phyloP scores from a whole-genome alignment of 2,329 filamentous ascomycete species.

The Aspergillus floridensis region DNA sequence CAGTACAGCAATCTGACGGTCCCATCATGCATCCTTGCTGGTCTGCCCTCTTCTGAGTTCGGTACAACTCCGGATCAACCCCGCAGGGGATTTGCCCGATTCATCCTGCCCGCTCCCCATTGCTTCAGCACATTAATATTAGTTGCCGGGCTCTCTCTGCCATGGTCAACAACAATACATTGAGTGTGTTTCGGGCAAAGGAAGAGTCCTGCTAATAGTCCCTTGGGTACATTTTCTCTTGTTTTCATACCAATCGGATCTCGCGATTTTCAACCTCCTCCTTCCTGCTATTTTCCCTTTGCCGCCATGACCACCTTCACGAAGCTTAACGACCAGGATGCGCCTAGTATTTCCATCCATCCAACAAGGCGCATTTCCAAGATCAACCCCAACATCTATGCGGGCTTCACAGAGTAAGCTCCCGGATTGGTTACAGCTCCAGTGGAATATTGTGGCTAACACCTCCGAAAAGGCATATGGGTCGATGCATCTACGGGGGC shows the following conservation, averaged over 20 bases:
- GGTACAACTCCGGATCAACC: constrained; percentile 15
- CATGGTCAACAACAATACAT: constrained; percentile 5
- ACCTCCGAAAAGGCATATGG: constrained; percentile 66
- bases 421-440: neutral
- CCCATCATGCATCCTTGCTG: neutral
- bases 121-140: constrained; percentile 20
- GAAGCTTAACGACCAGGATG: constrained; percentile 59
- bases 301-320: constrained; percentile 69
- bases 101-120: constrained; percentile 11
- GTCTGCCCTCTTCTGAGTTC: constrained; percentile 1
- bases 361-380: constrained; percentile 64
- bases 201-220: neutral
- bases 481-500: constrained; percentile 81
- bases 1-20: neutral
- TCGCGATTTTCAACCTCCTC: neutral
- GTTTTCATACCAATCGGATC: constrained; percentile 9
- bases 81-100: constrained; percentile 36
- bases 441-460: constrained; percentile 12
- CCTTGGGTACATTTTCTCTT: constrained; percentile 3
- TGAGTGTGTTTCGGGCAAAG: constrained; percentile 2
- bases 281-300: neutral
- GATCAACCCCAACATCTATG: constrained; percentile 79
- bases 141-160: constrained; percentile 10
- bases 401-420: constrained; percentile 76
- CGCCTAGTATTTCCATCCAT: constrained; percentile 64